phyloP scores from a whole-genome alignment of 768 basidiomycete species.

The Boletus sp. region DNA sequence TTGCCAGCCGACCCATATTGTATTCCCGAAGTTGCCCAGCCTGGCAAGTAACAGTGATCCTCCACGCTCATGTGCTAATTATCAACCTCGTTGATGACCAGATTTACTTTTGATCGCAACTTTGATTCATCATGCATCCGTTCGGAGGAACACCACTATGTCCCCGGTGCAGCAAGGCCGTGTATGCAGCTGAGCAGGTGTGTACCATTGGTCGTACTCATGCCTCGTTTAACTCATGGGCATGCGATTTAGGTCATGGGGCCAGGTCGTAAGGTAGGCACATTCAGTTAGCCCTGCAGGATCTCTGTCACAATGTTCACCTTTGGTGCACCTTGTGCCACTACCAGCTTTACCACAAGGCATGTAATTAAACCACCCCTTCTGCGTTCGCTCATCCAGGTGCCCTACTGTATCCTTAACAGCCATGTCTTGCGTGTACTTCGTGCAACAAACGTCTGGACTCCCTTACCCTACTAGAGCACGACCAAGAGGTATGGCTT shows the following conservation, averaged over 20 bases:
- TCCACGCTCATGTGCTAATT: constrained; percentile 1
- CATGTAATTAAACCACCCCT: constrained; percentile 21
- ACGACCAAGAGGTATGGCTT: constrained; percentile 67
- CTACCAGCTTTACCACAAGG: constrained; percentile 76
- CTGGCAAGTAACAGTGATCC: constrained; percentile 11
- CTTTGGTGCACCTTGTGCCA: not conserved
- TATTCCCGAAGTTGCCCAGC: not conserved
- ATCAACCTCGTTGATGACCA: not conserved
- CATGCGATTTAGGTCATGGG: constrained; percentile 61
- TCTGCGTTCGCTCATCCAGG: constrained; percentile 1
- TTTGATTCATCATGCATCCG: constrained; percentile 51
- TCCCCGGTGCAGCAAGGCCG: constrained; percentile 68
- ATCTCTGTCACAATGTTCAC: constrained; percentile 3
- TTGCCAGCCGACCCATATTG: not conserved
- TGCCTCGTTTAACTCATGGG: not conserved
- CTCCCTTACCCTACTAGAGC: constrained; percentile 73
- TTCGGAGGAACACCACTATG: constrained; percentile 72
- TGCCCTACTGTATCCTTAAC: not conserved
- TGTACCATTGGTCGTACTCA: constrained; percentile 11
- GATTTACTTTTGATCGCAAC: not conserved
- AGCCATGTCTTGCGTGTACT: constrained; percentile 80
- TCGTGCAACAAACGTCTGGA: constrained; percentile 77
- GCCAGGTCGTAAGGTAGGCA: constrained; percentile 78
- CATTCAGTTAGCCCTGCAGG: constrained; percentile 1
- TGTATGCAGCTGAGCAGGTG: constrained; percentile 89